A percentile compares a stretch with the other conserved stretches of the same genome.
These are phyloP conservation scores for Daldinia vernicosa DNA, from an alignment of 495 filamentous ascomycete genomes.

Conservation along the genomic window DNA sequence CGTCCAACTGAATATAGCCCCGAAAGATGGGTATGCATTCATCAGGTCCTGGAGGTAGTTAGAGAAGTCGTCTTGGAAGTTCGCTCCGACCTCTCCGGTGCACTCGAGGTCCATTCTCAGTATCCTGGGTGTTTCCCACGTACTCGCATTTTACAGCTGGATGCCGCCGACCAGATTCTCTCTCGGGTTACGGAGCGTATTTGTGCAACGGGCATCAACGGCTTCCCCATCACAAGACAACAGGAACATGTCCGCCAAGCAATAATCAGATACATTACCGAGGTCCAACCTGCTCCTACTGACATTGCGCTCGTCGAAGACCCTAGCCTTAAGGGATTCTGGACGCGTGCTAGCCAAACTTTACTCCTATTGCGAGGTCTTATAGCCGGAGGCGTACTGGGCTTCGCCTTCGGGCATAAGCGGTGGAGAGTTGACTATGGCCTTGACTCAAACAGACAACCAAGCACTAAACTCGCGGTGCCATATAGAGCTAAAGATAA, in stretches of 20 bases:
- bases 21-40: conserved; percentile 67
- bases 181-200: conserved; percentile 45
- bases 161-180: conserved; percentile 49
- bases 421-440: conserved; percentile 77
- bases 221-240: conserved; percentile 56
- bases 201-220: conserved; percentile 51
- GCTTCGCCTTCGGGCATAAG: conserved; percentile 65
- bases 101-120: conserved; percentile 51
- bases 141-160: conserved; percentile 53
- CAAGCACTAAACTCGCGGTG: conserved; percentile 66
- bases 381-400: conserved; percentile 64
- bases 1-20: conserved; percentile 63
- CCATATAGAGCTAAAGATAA: conserved; percentile 77
- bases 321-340: conserved; percentile 41
- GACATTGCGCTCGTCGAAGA: conserved; percentile 52
- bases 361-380: conserved; percentile 70
- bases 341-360: conserved; percentile 47
- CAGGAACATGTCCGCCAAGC: conserved; percentile 45
- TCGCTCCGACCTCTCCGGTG: conserved; percentile 42
- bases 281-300: conserved; percentile 36
- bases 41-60: conserved; percentile 62
- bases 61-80: conserved; percentile 36
- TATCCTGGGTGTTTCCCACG: conserved; percentile 52
- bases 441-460: conserved; percentile 54
- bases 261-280: conserved; percentile 56